Base-by-base conservation (phyloP, 306 rosid species). In the Delonix regia region DNA sequence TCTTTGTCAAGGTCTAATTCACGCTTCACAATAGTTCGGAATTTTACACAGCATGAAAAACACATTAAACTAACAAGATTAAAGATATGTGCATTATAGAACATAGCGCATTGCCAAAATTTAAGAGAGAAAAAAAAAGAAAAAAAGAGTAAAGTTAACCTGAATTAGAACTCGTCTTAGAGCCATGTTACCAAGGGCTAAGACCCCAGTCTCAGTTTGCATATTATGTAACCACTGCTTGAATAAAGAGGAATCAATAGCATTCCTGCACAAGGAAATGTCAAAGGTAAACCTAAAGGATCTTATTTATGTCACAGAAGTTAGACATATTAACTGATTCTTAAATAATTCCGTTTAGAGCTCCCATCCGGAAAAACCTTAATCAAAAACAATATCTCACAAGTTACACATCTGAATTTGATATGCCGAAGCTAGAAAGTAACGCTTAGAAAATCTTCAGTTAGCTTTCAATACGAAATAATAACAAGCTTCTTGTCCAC, bases 161-260 rank as follows among this genome's bases (percentile, higher is more conserved):
- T 92, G 99, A 86, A 94, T 88, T 48, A 94, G 84, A 39, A 94
- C 95, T 70, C 77, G 87, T 71, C 78, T 85, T 6, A 94, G 86
- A 59, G 83, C 56, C 95, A 92, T 56, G 49, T 82, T 88, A 38
- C 89, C 92, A 36, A 83, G 71, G 8, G 90, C 80, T 72, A 94
- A 84, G 85, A 92, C 72, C 77, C 99, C 99, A 66, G 74, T 87
- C 79, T 92, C 91, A 53, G 86, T 64, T 72, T 94, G 92, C 88
- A 88, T 70, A 84, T 90, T 92, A 86, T 80, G 79, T 82, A 92
- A 78, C 99, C 99, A 94, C 56, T 89, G 87, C 85, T 88, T 89
- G 90, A 94, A 90, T 83, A 94, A 82, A 49, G 93, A 89, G 66
- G 95, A 94, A 71, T 92, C 89, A 71, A 94, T 75, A 55, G 97